phyloP scores from a whole-genome alignment of 495 filamentous ascomycete species.

The Tirmania nivea region DNA sequence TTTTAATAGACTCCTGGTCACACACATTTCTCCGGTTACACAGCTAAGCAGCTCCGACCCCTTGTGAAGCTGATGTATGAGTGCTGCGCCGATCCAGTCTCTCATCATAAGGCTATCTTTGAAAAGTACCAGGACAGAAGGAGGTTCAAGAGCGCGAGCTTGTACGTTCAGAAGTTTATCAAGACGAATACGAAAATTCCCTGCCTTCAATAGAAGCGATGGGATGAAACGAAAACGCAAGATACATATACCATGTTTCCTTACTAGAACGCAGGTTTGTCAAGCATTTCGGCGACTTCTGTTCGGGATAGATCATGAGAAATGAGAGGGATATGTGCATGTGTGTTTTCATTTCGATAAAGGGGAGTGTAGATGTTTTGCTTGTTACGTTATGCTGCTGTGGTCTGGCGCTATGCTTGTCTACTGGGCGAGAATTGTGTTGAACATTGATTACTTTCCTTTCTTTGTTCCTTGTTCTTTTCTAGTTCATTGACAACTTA shows the following conservation, averaged over 20 bases:
- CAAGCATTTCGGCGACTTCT: too few relatives aligned
- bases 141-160: constrained; percentile 60
- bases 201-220: too few relatives aligned
- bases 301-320: too few relatives aligned
- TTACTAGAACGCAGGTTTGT: too few relatives aligned
- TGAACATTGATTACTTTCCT: neutral
- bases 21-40: constrained; percentile 82
- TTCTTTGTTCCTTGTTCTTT: neutral
- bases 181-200: constrained; percentile 22
- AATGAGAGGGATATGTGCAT: too few relatives aligned
- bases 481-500: neutral
- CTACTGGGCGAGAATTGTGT: too few relatives aligned
- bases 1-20: constrained; percentile 49
- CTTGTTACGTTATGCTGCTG: too few relatives aligned
- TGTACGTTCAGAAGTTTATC: constrained; percentile 56
- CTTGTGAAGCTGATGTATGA: constrained; percentile 57
- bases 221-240: too few relatives aligned
- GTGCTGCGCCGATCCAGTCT: constrained; percentile 60
- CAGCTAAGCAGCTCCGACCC: constrained; percentile 56
- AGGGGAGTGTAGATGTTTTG: too few relatives aligned
- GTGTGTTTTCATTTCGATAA: too few relatives aligned
- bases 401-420: too few relatives aligned
- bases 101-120: constrained; percentile 67
- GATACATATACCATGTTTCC: too few relatives aligned
- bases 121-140: constrained; percentile 75